Percentiles rank a stretch among this genome's conserved stretches.
These are phyloP conservation scores for Graphilbum fragrans DNA, from an alignment of 2,329 filamentous ascomycete species.

Conservation along the genomic window DNA sequence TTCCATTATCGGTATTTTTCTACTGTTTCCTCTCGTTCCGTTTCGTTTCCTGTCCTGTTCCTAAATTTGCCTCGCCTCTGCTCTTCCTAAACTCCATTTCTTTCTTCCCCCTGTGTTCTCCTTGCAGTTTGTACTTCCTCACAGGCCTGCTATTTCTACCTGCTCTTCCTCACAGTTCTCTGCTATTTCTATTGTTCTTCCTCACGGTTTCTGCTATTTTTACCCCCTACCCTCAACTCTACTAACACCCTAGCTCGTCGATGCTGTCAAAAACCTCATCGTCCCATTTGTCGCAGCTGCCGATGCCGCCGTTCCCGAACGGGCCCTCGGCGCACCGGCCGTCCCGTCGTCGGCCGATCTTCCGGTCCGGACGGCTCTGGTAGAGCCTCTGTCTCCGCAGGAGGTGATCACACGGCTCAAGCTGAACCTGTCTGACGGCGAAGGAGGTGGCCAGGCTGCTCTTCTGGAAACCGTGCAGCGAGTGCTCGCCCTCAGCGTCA, in stretches of 20 bases:
- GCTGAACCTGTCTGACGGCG: constrained; percentile 42
- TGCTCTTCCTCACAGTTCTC: background rate
- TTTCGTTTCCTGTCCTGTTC: too few species aligned
- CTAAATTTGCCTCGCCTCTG: too few species aligned
- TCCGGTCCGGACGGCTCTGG: constrained; percentile 43
- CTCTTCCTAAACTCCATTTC: too few species aligned
- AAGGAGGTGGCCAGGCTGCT: constrained; percentile 57
- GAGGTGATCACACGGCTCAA: constrained; percentile 42
- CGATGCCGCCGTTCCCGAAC: constrained; percentile 46
- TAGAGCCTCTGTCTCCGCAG: constrained; percentile 49
- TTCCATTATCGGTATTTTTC: too few species aligned
- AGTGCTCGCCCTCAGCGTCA: constrained; percentile 77
- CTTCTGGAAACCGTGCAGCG: constrained; percentile 58
- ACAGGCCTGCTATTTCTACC: too few species aligned
- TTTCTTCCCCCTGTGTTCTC: too few species aligned
- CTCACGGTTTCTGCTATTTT: background rate
- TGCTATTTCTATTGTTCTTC: background rate
- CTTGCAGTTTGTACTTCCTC: too few species aligned
- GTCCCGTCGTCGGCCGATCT: constrained; percentile 23
- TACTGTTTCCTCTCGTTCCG: too few species aligned
- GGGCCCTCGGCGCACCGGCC: constrained; percentile 37
- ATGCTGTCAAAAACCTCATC: constrained; percentile 54
- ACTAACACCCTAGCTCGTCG: constrained; percentile 43
- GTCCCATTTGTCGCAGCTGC: constrained; percentile 60
- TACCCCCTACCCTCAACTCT: background rate